phyloP scores from a whole-genome alignment of 1,284 basidiomycete genomes.

The Boletus semigastroideus region DNA sequence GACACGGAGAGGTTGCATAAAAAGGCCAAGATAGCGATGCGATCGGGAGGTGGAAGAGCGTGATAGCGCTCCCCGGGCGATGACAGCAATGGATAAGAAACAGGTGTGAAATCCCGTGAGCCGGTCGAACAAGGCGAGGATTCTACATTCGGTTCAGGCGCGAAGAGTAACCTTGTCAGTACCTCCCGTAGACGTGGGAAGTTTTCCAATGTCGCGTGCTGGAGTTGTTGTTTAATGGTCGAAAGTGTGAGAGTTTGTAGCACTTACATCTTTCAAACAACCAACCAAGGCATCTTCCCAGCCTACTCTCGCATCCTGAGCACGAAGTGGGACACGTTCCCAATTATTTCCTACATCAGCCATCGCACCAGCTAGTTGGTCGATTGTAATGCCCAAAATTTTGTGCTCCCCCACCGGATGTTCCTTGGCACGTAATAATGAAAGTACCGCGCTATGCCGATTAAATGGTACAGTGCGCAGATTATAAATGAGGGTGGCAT shows the following conservation, averaged over 20 bases:
- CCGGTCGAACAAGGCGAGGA: constrained; percentile 45
- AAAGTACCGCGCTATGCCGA: constrained; percentile 69
- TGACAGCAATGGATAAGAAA: constrained; percentile 38
- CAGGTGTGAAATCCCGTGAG: constrained; percentile 45
- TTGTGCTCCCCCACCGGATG: constrained; percentile 40
- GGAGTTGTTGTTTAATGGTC: constrained; percentile 17
- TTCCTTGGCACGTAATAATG: constrained; percentile 52
- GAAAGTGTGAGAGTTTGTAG: not conserved
- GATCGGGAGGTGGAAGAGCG: constrained; percentile 71
- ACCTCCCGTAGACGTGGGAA: constrained; percentile 77
- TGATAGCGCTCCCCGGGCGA: constrained; percentile 73
- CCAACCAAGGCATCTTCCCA: constrained; percentile 89
- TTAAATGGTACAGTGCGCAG: constrained; percentile 76
- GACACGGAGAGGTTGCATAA: constrained; percentile 89
- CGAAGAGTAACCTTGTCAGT: constrained; percentile 74
- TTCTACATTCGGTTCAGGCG: constrained; percentile 45
- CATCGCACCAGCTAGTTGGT: constrained; percentile 61
- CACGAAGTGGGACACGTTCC: constrained; percentile 72
- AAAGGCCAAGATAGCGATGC: constrained; percentile 84
- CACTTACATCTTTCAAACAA: constrained; percentile 83
- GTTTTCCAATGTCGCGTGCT: constrained; percentile 77
- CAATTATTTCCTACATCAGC: constrained; percentile 77
- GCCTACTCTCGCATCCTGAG: constrained; percentile 64
- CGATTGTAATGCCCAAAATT: constrained; percentile 55
- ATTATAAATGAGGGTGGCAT: constrained; percentile 86